These are phyloP conservation scores for Termitomyces bulborhizus DNA, from an alignment of 768 basidiomycete genomes.

Conservation along the genomic window DNA sequence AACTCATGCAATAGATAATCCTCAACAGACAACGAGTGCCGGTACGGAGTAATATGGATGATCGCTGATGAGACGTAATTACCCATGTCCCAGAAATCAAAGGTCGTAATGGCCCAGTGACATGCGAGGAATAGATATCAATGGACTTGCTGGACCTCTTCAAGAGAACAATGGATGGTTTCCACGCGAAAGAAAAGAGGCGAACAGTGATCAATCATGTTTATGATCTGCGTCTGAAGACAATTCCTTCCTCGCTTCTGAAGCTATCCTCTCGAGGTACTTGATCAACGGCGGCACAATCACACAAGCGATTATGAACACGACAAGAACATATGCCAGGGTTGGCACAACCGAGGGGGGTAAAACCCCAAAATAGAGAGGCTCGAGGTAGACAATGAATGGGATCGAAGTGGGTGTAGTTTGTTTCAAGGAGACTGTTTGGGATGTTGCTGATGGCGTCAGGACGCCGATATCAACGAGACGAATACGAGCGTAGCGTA, in stretches of 20 bases:
- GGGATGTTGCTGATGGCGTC: slow-evolving; percentile 24
- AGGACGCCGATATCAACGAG: slow-evolving; percentile 47
- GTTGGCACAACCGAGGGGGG: slow-evolving; percentile 46
- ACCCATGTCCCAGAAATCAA: too few relatives aligned
- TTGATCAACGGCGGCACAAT: slow-evolving; percentile 18
- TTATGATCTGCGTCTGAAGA: not conserved
- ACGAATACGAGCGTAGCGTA: slow-evolving; percentile 53
- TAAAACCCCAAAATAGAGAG: slow-evolving; percentile 50
- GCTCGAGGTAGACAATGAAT: slow-evolving; percentile 52
- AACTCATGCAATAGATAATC: too few relatives aligned
- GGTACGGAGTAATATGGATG: too few relatives aligned
- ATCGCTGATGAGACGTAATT: too few relatives aligned
- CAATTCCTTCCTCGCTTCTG: slow-evolving; percentile 19
- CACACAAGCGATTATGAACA: slow-evolving; percentile 17
- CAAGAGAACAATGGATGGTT: not conserved
- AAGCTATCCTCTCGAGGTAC: slow-evolving; percentile 20
- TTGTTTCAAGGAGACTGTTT: slow-evolving; percentile 9
- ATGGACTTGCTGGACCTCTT: too few relatives aligned
- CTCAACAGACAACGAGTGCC: too few relatives aligned
- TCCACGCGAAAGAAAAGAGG: not conserved
- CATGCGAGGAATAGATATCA: too few relatives aligned
- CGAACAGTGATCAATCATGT: slow-evolving; percentile 1
- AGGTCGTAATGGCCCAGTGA: too few relatives aligned
- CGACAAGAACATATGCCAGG: slow-evolving; percentile 23
- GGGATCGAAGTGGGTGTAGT: slow-evolving; percentile 31